phyloP scores from a whole-genome alignment of 352 stramenopile species.

The Globisporangium echinulatum region DNA sequence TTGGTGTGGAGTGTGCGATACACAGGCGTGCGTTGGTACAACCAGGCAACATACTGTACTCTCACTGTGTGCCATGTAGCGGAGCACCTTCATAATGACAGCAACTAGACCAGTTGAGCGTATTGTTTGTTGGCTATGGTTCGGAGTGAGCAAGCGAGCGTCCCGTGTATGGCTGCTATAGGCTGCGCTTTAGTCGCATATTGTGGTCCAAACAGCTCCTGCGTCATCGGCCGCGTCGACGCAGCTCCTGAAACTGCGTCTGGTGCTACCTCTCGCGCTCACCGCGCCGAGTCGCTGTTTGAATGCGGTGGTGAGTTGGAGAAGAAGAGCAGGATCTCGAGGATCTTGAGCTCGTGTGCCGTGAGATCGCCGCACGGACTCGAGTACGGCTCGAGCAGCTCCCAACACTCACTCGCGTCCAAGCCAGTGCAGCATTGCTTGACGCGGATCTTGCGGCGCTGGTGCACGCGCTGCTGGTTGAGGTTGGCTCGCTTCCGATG shows the following conservation, averaged over 20 bases:
- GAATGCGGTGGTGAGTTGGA: background rate
- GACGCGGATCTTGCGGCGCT: slow-evolving; percentile 17
- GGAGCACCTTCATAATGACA: too few species aligned
- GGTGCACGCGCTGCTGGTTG: slow-evolving; percentile 30
- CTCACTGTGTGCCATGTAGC: too few species aligned
- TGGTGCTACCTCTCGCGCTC: background rate
- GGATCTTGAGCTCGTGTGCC: slow-evolving; percentile 1
- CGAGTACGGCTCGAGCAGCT: background rate
- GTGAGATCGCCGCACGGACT: slow-evolving; percentile 2
- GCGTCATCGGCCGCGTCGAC: background rate
- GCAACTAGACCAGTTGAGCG: too few species aligned
- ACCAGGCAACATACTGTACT: too few species aligned
- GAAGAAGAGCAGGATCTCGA: slow-evolving; percentile 7
- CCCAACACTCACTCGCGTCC: background rate
- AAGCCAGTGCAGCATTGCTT: background rate
- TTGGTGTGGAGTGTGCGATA: too few species aligned
- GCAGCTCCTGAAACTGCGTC: background rate
- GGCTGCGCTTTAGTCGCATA: background rate
- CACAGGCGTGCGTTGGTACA: too few species aligned
- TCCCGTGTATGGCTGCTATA: too few species aligned
- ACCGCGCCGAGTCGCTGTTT: slow-evolving; percentile 1
- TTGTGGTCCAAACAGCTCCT: background rate
- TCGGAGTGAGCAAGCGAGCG: too few species aligned
- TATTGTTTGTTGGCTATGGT: too few species aligned
- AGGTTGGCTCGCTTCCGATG: slow-evolving; percentile 32